Evolutionary conservation across 306 rosid genomes (phyloP).

Genomic region (Fagus sylvatica): DNA sequence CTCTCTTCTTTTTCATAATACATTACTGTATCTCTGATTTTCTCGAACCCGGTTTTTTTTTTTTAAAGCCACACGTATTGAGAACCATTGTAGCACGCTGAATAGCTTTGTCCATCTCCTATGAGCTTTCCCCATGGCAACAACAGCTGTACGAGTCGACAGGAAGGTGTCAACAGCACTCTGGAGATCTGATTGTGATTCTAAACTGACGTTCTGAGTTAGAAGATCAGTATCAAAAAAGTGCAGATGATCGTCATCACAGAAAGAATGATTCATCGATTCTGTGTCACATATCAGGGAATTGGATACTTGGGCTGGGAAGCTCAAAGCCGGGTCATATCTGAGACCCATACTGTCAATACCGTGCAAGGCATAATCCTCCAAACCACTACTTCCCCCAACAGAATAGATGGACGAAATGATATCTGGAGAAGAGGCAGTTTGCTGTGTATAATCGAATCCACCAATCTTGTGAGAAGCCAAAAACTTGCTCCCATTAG

Average conservation of each 20-base stretch:
- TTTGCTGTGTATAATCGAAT: constrained; percentile 57
- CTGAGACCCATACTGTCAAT: constrained; percentile 62
- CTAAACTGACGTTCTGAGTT: constrained; percentile 45
- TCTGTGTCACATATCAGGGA: no score
- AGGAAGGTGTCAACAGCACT: constrained; percentile 56
- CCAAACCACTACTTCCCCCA: constrained; percentile 61
- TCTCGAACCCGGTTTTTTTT: constrained; percentile 17
- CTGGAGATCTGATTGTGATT: constrained; percentile 57
- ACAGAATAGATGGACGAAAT: constrained; percentile 75
- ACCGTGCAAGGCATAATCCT: constrained; percentile 62
- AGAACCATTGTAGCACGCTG: constrained; percentile 81
- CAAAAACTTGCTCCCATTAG: constrained; percentile 63
- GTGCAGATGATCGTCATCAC: constrained; percentile 66
- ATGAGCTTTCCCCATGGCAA: constrained; percentile 53
- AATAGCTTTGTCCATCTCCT: constrained; percentile 82
- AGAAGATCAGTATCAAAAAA: constrained; percentile 64
- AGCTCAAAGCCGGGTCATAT: constrained; percentile 59
- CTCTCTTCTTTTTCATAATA: constrained; percentile 18
- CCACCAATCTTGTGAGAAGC: constrained; percentile 56
- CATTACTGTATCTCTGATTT: constrained; percentile 31
- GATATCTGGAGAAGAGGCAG: constrained; percentile 69
- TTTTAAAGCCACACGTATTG: neutral
- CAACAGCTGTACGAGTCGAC: constrained; percentile 41
- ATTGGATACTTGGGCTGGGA: no score
- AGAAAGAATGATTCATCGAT: constrained; percentile 63